Base-by-base conservation (phyloP, 2,329 filamentous ascomycete genomes). In the Phialocephala subalpina region DNA sequence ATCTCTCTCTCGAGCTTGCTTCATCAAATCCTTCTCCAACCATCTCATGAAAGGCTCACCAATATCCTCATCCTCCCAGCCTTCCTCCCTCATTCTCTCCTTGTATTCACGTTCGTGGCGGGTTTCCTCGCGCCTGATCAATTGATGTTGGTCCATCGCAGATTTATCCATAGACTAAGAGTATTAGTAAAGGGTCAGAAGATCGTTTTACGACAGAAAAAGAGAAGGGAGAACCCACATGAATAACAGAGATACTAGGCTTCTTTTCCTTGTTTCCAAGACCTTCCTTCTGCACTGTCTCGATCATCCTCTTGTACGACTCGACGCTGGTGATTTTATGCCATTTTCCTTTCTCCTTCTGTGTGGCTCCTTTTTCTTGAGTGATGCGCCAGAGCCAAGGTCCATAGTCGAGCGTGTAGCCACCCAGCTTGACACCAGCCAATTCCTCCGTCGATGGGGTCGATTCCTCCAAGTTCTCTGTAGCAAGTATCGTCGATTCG, bases 381-480 rank as follows among this genome's bases (percentile, higher is more conserved):
- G 45, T n/a, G 2, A 73, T 40, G 49, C 65, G 67, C 47, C 70
- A 74, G 22, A 71, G 45, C 73, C 73, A 75, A 27, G 73, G 67
- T 7, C 73, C 73, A 60, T 74, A 66, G 2, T 64, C 56, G 1
- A 75, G 60, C 14, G 66, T 73, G 29, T 73, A 74, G 7, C 73
- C 72, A 8, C 25, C 25, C 1, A 3, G 22, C 38, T 36, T 33
- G 9, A 42, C 16, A 33, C 35, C 53, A 3, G 18, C 27, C 11
- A 4, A 12, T 3, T n/a, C 16, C 16, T 60, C 35, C 14, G 4
- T 18, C 4, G 42, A 5, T 11, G 29, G 16, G 4, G 12, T 20
- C 7, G 12, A 16, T 57, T 14, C 25, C 9, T 40, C 49, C n/a
- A 14, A 14, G 8, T 27, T 35, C 8, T 2, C n/a, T 22, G 6